Conservation (phyloP, 1,139 yeast genomes). For the Waltiozyma sp. region DNA sequence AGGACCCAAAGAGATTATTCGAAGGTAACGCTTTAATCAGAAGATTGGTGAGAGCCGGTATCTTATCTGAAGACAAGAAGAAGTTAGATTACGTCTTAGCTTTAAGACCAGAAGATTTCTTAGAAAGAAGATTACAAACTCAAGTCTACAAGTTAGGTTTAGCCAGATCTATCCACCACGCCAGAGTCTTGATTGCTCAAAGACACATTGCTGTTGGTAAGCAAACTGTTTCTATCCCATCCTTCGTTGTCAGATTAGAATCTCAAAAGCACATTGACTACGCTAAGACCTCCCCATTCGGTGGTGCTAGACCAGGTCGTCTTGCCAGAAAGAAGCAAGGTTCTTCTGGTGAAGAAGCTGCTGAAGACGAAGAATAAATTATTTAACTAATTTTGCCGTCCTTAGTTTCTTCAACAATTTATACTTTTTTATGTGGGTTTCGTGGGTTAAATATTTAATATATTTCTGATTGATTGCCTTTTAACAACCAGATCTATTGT, state of each 20-base stretch:
- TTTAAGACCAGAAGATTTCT: constrained; percentile 95
- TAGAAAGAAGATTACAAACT: constrained; percentile 99
- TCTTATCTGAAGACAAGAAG: constrained; percentile 98
- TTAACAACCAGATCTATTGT: constrained; percentile 2
- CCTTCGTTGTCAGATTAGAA: constrained; percentile 99
- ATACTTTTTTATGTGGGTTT: background rate
- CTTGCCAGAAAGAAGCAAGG: constrained; percentile 90
- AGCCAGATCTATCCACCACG: constrained; percentile 99
- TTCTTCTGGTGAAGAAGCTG: constrained; percentile 38
- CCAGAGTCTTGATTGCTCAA: constrained; percentile 97
- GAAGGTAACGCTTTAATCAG: constrained; percentile 99
- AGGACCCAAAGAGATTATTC: constrained; percentile 99
- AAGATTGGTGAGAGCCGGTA: constrained; percentile 98
- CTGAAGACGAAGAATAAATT: constrained; percentile 48
- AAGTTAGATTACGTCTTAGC: constrained; percentile 99
- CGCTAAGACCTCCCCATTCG: constrained; percentile 98
- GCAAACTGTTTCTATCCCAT: constrained; percentile 98
- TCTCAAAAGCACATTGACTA: constrained; percentile 99
- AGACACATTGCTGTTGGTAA: constrained; percentile 99
- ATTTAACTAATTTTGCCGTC: constrained; percentile 5
- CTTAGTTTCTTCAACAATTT: constrained; percentile 2
- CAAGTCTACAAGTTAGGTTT: constrained; percentile 99
- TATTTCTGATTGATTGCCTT: background rate
- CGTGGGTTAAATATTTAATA: background rate
- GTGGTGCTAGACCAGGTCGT: constrained; percentile 99